A percentile compares a stretch with the other conserved stretches of the same genome.
Evolutionary conservation across 2,329 filamentous ascomycete genomes (phyloP).

Genomic region (Aspergillus fijiensis): DNA sequence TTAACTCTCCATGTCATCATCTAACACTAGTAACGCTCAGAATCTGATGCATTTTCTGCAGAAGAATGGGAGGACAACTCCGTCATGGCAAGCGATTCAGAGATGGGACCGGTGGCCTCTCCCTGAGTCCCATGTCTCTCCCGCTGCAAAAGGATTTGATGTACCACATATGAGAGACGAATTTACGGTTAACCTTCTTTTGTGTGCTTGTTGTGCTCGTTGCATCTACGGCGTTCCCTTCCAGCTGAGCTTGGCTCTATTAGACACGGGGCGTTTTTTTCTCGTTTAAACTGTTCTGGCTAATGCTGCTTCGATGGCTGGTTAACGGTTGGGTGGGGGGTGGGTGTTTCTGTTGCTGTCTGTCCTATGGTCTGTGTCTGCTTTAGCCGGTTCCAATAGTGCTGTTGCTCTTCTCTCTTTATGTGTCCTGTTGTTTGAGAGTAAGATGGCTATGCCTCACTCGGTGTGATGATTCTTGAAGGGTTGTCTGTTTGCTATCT

Average conservation of each 20-base stretch:
- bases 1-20: constrained; percentile 18
- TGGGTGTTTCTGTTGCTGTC: background rate
- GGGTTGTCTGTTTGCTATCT: too few species aligned
- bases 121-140: constrained; percentile 26
- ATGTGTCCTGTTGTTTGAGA: background rate
- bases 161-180: constrained; percentile 30
- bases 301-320: constrained; percentile 8
- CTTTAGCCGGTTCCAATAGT: too few species aligned
- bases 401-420: background rate
- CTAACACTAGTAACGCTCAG: constrained; percentile 29
- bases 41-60: constrained; percentile 41
- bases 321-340: constrained; percentile 1
- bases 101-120: constrained; percentile 38
- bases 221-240: constrained; percentile 29
- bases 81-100: constrained; percentile 42
- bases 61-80: constrained; percentile 47
- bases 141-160: constrained; percentile 11
- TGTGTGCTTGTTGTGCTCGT: constrained; percentile 10
- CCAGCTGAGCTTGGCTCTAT: constrained; percentile 10
- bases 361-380: background rate
- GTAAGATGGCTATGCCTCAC: background rate
- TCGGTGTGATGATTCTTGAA: too few species aligned
- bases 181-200: constrained; percentile 22
- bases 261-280: constrained; percentile 13
- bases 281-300: constrained; percentile 3